A percentile compares a stretch with the other conserved stretches of the same genome.
These are phyloP conservation scores for Mrakia frigida DNA, from an alignment of 768 basidiomycete genomes.

Conservation along the genomic window DNA sequence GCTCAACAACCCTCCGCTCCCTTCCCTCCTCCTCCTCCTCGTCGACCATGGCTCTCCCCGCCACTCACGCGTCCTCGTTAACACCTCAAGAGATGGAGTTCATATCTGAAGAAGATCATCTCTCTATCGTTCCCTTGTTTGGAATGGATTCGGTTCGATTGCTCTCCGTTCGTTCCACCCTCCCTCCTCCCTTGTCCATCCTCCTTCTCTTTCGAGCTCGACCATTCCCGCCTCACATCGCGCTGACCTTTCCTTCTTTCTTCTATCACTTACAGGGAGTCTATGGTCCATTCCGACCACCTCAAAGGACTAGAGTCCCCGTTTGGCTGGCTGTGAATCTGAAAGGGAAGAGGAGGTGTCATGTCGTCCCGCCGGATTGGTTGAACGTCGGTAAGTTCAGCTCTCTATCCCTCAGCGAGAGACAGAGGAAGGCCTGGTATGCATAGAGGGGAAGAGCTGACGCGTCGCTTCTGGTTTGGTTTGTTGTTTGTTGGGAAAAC, in stretches of 20 bases:
- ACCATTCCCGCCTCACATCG: too few relatives aligned
- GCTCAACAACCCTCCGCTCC: not conserved
- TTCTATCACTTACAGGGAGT: constrained; percentile 57
- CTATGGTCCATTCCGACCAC: constrained; percentile 88
- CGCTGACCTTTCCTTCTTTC: not conserved
- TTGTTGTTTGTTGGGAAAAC: not conserved
- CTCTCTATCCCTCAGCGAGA: too few relatives aligned
- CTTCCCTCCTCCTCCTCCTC: not conserved
- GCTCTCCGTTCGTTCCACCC: constrained; percentile 61
- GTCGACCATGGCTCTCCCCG: constrained; percentile 67
- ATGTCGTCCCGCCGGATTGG: constrained; percentile 87
- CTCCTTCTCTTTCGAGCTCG: not conserved
- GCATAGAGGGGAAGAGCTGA: not conserved
- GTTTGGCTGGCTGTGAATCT: constrained; percentile 94
- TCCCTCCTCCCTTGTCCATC: not conserved
- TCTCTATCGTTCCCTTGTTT: constrained; percentile 83
- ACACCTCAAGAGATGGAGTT: constrained; percentile 83
- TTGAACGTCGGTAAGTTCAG: constrained; percentile 65
- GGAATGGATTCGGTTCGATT: constrained; percentile 87
- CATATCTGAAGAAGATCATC: constrained; percentile 72
- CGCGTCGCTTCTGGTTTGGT: not conserved
- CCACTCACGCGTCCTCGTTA: constrained; percentile 61
- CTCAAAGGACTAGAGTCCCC: constrained; percentile 76
- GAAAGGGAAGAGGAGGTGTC: constrained; percentile 90
- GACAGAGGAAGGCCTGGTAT: not conserved